A percentile compares a stretch with the other conserved stretches of the same genome.
Conservation (phyloP, 1,139 yeast species). For the Geotrichum macrosporum region DNA sequence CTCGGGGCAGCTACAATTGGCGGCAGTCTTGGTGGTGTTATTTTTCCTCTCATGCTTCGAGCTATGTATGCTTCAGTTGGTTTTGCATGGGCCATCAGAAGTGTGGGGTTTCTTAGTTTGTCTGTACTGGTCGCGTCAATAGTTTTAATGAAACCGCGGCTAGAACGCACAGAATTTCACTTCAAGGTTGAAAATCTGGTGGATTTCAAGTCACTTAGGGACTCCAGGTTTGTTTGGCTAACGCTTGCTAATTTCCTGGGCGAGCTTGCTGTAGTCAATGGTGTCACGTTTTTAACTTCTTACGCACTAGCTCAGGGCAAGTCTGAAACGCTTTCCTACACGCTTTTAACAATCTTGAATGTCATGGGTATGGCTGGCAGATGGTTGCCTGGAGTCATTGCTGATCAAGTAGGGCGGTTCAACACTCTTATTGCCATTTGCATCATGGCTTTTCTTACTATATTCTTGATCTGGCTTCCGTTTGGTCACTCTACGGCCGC, state of each 20-base stretch:
- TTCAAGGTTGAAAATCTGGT: slow-evolving; percentile 10
- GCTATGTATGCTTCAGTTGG: slow-evolving; percentile 50
- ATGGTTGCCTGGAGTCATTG: slow-evolving; percentile 50
- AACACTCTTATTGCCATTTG: slow-evolving; percentile 49
- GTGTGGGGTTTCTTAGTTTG: slow-evolving; percentile 50
- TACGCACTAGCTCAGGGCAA: slow-evolving; percentile 55
- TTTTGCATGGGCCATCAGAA: slow-evolving; percentile 55
- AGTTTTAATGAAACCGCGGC: slow-evolving; percentile 35
- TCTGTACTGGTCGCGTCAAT: slow-evolving; percentile 40
- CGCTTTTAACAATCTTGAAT: slow-evolving; percentile 49
- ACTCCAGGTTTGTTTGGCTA: slow-evolving; percentile 41
- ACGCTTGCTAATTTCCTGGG: slow-evolving; percentile 46
- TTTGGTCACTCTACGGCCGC: slow-evolving; percentile 39
- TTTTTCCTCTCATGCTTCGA: slow-evolving; percentile 58
- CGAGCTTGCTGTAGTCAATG: slow-evolving; percentile 55
- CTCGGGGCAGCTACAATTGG: slow-evolving; percentile 61
- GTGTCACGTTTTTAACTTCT: slow-evolving; percentile 53
- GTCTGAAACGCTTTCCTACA: slow-evolving; percentile 48
- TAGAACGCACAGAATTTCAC: slow-evolving; percentile 24
- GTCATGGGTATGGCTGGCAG: slow-evolving; percentile 59
- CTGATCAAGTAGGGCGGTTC: slow-evolving; percentile 56
- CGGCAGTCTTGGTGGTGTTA: slow-evolving; percentile 65
- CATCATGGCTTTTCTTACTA: slow-evolving; percentile 41
- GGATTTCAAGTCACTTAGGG: slow-evolving; percentile 40
- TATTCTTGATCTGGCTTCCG: slow-evolving; percentile 51